Percentiles rank a stretch among this genome's conserved stretches.
These are phyloP conservation scores for Lophiotrema nucula DNA, from an alignment of 495 filamentous ascomycete species.

Conservation along the genomic window DNA sequence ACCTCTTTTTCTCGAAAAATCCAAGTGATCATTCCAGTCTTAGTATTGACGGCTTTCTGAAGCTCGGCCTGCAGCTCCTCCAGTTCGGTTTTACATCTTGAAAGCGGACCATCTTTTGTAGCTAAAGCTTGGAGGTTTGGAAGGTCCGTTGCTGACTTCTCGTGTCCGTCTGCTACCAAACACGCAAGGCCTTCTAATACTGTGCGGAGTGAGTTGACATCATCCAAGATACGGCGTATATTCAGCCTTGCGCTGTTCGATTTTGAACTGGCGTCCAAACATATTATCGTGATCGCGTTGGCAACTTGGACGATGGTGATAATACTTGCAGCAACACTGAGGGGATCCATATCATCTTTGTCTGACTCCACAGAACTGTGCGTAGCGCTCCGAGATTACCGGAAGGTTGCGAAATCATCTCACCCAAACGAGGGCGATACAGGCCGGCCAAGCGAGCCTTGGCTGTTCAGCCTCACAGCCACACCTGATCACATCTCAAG, in stretches of 20 bases:
- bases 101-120: not conserved
- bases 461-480: too few relatives aligned
- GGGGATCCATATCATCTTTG: too few relatives aligned
- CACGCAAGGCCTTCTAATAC: not conserved
- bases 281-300: not conserved
- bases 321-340: constrained; percentile 12
- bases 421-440: too few relatives aligned
- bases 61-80: constrained; percentile 1
- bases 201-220: constrained; percentile 9
- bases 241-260: not conserved
- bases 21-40: not conserved
- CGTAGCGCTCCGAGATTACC: too few relatives aligned
- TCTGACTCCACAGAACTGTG: too few relatives aligned
- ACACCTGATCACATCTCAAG: too few relatives aligned
- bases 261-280: not conserved
- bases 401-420: too few relatives aligned
- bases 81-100: not conserved
- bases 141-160: too few relatives aligned
- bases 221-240: not conserved
- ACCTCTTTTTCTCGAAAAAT: constrained; percentile 12
- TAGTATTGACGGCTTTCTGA: not conserved
- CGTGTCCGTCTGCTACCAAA: not conserved
- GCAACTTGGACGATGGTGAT: constrained; percentile 9
- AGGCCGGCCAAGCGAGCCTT: too few relatives aligned
- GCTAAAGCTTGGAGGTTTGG: not conserved